phyloP scores from a whole-genome alignment of 768 basidiomycete genomes.

The Serendipita sp. region DNA sequence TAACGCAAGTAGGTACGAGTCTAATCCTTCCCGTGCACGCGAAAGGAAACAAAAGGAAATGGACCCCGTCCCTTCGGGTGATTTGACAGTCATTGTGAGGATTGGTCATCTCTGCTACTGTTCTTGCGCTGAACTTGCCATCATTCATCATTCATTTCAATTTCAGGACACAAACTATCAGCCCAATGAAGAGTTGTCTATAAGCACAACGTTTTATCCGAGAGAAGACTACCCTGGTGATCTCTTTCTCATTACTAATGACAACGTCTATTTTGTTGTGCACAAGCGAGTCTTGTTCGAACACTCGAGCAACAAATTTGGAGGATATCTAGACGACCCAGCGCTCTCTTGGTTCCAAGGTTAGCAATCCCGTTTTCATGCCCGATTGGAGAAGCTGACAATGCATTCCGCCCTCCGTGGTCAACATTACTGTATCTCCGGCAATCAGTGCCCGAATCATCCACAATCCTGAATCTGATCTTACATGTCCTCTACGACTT shows the following conservation, averaged over 20 bases:
- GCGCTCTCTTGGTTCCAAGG: background rate
- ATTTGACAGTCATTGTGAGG: too few species aligned
- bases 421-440: background rate
- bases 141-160: too few species aligned
- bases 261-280: conserved; percentile 74
- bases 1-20: too few species aligned
- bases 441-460: conserved; percentile 4
- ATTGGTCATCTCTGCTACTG: too few species aligned
- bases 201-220: background rate
- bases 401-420: background rate
- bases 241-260: conserved; percentile 48
- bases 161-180: too few species aligned
- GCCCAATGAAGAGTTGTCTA: background rate
- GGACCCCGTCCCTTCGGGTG: too few species aligned
- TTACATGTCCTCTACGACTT: conserved; percentile 59
- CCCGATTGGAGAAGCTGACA: background rate
- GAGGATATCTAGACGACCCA: conserved; percentile 34
- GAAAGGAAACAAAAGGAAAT: too few species aligned
- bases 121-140: too few species aligned
- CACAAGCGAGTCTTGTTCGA: conserved; percentile 42
- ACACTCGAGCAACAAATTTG: conserved; percentile 49
- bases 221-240: conserved; percentile 21
- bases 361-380: background rate
- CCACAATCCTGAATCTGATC: conserved; percentile 51
- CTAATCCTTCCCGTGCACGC: too few species aligned